Evolutionary conservation across 2,329 filamentous ascomycete genomes (phyloP).

Genomic region (Malbranchea zuffiana): DNA sequence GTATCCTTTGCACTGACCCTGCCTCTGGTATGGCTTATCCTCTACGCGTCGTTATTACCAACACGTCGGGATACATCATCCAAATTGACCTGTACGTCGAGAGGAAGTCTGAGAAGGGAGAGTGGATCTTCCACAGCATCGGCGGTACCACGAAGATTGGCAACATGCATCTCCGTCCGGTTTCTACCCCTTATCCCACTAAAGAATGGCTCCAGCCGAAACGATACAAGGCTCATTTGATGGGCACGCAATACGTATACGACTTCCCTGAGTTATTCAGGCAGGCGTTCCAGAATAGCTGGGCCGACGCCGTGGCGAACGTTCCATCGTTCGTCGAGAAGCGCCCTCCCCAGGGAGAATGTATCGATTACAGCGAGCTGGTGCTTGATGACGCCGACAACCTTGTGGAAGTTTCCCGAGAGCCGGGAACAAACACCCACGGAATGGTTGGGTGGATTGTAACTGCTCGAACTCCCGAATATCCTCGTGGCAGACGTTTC

Average conservation of each 20-base stretch:
- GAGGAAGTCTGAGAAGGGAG: constrained; percentile 93
- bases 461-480: constrained; percentile 88
- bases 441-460: constrained; percentile 99
- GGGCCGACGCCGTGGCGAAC: constrained; percentile 64
- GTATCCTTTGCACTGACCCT: constrained; percentile 92
- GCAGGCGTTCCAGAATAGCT: constrained; percentile 93
- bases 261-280: constrained; percentile 99
- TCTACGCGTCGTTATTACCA: constrained; percentile 90
- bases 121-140: constrained; percentile 98
- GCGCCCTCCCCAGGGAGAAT: constrained; percentile 76
- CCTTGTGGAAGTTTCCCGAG: constrained; percentile 82
- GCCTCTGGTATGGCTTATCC: constrained; percentile 75
- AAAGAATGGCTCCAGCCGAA: constrained; percentile 99
- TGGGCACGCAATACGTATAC: constrained; percentile 99
- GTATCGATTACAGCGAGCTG: constrained; percentile 86
- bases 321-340: constrained; percentile 64
- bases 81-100: constrained; percentile 97
- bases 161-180: constrained; percentile 83
- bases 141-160: constrained; percentile 91
- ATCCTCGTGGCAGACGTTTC: constrained; percentile 82
- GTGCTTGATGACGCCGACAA: constrained; percentile 91
- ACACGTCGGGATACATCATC: constrained; percentile 96
- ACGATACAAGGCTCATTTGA: constrained; percentile 97
- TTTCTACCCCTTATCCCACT: constrained; percentile 86
- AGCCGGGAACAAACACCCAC: constrained; percentile 87